Percentiles rank a stretch among this genome's conserved stretches.
phyloP scores from a whole-genome alignment of 306 rosid species.

The Prosopis cineraria region DNA sequence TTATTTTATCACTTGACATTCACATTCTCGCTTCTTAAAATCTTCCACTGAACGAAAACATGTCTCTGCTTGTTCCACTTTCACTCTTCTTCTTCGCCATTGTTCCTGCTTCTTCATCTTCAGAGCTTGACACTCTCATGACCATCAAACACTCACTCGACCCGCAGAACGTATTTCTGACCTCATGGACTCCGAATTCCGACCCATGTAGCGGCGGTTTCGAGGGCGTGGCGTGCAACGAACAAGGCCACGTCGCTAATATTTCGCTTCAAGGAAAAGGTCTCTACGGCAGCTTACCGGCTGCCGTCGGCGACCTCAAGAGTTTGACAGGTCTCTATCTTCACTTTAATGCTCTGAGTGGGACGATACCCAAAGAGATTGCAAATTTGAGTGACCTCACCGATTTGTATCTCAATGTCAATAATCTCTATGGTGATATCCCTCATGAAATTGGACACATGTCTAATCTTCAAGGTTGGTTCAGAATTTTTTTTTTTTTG shows the following conservation, averaged over 20 bases:
- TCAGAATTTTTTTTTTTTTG: background rate
- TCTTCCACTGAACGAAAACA: constrained; percentile 42
- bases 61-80: constrained; percentile 20
- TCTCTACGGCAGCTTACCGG: background rate
- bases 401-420: constrained; percentile 83
- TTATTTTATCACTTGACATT: too few relatives aligned
- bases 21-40: background rate
- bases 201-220: background rate
- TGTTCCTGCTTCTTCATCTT: background rate
- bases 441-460: constrained; percentile 71
- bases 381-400: constrained; percentile 51
- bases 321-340: constrained; percentile 76
- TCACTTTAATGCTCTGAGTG: constrained; percentile 75
- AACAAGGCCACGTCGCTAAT: background rate
- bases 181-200: background rate
- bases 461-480: constrained; percentile 79
- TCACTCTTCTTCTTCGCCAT: background rate
- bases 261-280: background rate
- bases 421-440: constrained; percentile 65
- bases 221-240: background rate
- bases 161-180: background rate
- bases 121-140: constrained; percentile 5
- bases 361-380: constrained; percentile 75
- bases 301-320: constrained; percentile 67
- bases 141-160: constrained; percentile 2